Percentiles rank a stretch among this genome's conserved stretches.
Conservation (phyloP, 257 asterid genomes). For the Nicotiana benthamiana region DNA sequence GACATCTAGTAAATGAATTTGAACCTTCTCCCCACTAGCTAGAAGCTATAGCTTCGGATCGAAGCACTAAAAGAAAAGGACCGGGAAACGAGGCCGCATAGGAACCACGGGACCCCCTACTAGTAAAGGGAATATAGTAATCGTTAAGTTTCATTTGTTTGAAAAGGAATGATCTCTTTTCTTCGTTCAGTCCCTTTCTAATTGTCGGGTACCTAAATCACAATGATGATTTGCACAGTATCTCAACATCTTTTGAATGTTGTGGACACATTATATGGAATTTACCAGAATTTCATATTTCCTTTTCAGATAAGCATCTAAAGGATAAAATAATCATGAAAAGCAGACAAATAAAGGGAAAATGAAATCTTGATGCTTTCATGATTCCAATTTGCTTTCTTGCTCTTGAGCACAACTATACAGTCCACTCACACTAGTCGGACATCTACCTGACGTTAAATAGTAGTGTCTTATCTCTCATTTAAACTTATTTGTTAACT, state of each 20-base stretch:
- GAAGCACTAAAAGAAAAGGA: no score
- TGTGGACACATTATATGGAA: neutral
- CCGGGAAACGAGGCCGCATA: no score
- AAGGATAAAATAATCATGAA: neutral
- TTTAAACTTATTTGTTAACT: no score
- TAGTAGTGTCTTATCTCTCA: no score
- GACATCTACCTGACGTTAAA: neutral
- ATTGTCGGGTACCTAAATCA: neutral
- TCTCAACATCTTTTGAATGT: neutral
- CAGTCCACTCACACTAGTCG: neutral
- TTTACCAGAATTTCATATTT: neutral
- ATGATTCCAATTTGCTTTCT: neutral
- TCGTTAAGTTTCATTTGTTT: neutral
- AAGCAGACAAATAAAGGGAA: neutral
- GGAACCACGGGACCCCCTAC: no score
- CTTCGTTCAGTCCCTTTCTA: neutral
- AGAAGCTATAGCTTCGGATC: no score
- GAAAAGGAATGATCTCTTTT: neutral
- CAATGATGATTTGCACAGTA: neutral
- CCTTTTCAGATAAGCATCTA: neutral
- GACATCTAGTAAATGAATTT: neutral
- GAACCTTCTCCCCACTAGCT: neutral
- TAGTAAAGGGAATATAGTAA: no score
- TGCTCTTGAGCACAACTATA: neutral
- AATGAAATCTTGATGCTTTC: neutral